These are phyloP conservation scores for Glaciozyma martinii DNA, from an alignment of 768 basidiomycete species.

Conservation along the genomic window DNA sequence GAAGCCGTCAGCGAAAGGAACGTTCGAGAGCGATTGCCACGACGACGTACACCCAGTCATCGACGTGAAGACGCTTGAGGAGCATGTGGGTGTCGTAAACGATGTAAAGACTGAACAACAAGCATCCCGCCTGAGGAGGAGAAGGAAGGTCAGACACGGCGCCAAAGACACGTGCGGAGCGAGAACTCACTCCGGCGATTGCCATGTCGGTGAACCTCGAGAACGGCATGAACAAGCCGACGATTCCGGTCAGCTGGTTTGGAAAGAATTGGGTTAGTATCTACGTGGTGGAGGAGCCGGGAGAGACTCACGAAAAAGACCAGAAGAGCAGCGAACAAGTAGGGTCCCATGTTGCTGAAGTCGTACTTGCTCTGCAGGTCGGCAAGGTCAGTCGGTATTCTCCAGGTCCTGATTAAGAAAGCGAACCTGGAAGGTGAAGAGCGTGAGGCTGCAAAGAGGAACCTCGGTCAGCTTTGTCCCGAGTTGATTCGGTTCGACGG, in stretches of 20 bases:
- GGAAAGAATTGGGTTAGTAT: too few relatives aligned
- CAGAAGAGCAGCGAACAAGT: conserved; percentile 63
- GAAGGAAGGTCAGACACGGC: not conserved
- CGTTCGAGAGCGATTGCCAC: too few relatives aligned
- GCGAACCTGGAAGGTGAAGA: conserved; percentile 83
- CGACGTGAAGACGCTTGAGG: conserved; percentile 76
- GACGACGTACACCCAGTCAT: conserved; percentile 61
- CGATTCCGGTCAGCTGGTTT: conserved; percentile 40
- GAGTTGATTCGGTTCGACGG: too few relatives aligned
- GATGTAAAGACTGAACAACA: conserved; percentile 13
- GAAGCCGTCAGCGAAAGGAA: too few relatives aligned
- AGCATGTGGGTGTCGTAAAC: conserved; percentile 84
- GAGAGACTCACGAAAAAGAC: conserved; percentile 16
- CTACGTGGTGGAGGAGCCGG: not conserved
- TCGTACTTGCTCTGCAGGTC: conserved; percentile 54
- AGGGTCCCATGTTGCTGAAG: conserved; percentile 84
- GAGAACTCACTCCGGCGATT: conserved; percentile 22
- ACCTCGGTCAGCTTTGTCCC: too few relatives aligned
- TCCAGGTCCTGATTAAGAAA: conserved; percentile 1
- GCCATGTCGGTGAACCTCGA: conserved; percentile 66
- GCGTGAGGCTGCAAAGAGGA: conserved; percentile 47
- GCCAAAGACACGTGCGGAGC: not conserved
- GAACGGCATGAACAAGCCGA: conserved; percentile 82
- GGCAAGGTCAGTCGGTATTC: not conserved
- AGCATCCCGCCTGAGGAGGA: not conserved